phyloP scores from a whole-genome alignment of 2,329 filamentous ascomycete genomes.

The Raffaelea albimanens region DNA sequence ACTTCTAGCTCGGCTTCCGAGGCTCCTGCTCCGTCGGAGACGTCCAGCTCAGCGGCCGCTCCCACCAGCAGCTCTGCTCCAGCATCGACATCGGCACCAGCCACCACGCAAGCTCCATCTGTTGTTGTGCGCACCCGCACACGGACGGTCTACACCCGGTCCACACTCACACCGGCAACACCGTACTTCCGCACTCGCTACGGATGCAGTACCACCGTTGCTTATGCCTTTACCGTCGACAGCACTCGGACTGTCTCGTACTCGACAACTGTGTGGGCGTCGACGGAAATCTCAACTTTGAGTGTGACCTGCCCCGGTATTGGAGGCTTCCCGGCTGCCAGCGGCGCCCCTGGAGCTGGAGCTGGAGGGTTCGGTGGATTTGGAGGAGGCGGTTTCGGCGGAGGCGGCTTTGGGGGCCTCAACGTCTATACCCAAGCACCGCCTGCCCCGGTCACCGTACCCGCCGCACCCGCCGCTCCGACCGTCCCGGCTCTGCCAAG shows the following conservation, averaged over 20 bases:
- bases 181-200: slow-evolving; percentile 10
- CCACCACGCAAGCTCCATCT: too few relatives aligned
- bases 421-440: too few relatives aligned
- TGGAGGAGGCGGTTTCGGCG: too few relatives aligned
- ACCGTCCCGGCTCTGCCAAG: too few relatives aligned
- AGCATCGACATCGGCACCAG: too few relatives aligned
- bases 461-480: neutral
- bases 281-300: slow-evolving; percentile 9
- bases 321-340: slow-evolving; percentile 2
- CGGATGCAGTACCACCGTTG: slow-evolving; percentile 11
- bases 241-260: slow-evolving; percentile 9
- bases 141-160: slow-evolving; percentile 10
- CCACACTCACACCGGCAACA: slow-evolving; percentile 8
- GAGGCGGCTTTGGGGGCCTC: too few relatives aligned
- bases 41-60: too few relatives aligned
- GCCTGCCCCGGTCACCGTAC: neutral
- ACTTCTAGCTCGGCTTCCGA: too few relatives aligned
- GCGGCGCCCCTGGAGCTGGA: too few relatives aligned
- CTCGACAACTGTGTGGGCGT: slow-evolving; percentile 6
- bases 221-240: slow-evolving; percentile 11
- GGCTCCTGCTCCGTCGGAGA: too few relatives aligned
- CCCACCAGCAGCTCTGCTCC: too few relatives aligned
- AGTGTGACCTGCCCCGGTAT: slow-evolving; percentile 8
- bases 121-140: slow-evolving; percentile 8
- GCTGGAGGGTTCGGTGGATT: neutral